Evolutionary conservation across 1,284 basidiomycete genomes (phyloP).

Genomic region (Tilletia walkeri): DNA sequence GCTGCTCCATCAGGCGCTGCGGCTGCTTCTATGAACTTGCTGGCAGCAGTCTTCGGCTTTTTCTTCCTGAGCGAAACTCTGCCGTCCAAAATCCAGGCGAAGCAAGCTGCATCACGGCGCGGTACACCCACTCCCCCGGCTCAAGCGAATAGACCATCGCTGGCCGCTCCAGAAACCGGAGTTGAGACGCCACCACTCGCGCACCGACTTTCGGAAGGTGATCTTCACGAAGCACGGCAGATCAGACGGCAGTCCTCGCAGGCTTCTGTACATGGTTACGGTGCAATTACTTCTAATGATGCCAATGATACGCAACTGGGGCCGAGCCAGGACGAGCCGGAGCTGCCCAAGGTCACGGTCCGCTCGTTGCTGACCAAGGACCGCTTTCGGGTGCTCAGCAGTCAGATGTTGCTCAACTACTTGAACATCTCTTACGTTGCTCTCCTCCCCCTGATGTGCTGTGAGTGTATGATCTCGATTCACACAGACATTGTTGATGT

Average conservation of each 20-base stretch:
- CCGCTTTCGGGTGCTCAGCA: conserved; percentile 41
- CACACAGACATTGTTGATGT: background rate
- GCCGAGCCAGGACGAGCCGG: background rate
- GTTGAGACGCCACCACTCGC: background rate
- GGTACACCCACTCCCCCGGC: background rate
- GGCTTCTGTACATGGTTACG: background rate
- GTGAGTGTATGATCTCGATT: background rate
- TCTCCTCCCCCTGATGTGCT: conserved; percentile 41
- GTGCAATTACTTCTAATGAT: background rate
- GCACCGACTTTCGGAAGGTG: conserved; percentile 1
- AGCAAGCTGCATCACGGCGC: background rate
- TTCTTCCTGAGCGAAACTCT: conserved; percentile 55
- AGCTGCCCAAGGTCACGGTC: conserved; percentile 20
- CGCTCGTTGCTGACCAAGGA: conserved; percentile 25
- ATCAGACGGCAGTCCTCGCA: background rate
- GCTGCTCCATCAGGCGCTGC: background rate
- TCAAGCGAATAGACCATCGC: background rate
- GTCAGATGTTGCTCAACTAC: conserved; percentile 39
- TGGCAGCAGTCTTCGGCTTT: conserved; percentile 46
- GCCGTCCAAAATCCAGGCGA: conserved; percentile 31
- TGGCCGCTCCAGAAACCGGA: background rate
- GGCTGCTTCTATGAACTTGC: conserved; percentile 36
- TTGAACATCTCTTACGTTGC: conserved; percentile 39
- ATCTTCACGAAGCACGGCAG: conserved; percentile 3
- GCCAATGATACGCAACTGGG: background rate